Evolutionary conservation across 2,329 filamentous ascomycete genomes (phyloP).

Genomic region (Aquanectria penicillioides): DNA sequence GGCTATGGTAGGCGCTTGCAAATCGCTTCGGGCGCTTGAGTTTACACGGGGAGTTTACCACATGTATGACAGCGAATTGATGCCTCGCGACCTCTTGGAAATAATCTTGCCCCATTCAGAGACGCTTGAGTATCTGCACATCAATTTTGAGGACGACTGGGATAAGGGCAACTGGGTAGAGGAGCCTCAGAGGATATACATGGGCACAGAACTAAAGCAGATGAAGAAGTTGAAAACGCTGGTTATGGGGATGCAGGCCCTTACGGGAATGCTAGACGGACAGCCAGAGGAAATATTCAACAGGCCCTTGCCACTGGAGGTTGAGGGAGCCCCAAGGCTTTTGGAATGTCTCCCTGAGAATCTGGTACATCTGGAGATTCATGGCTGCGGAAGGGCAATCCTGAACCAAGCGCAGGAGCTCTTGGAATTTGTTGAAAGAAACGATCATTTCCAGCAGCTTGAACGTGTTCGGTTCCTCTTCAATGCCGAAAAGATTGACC

Average conservation of each 20-base stretch:
- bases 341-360: conserved; percentile 14
- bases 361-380: conserved; percentile 20
- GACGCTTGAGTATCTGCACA: conserved; percentile 20
- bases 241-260: neutral
- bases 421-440: neutral
- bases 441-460: neutral
- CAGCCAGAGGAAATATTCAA: neutral
- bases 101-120: conserved; percentile 7
- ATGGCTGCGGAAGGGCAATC: conserved; percentile 14
- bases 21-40: conserved; percentile 9
- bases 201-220: conserved; percentile 1
- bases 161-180: neutral
- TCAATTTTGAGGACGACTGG: conserved; percentile 18
- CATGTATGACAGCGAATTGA: conserved; percentile 6
- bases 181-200: neutral
- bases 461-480: conserved; percentile 11
- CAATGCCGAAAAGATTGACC: neutral
- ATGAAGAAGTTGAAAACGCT: conserved; percentile 2
- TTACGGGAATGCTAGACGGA: neutral
- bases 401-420: conserved; percentile 19
- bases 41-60: neutral
- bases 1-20: neutral
- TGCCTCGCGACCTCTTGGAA: conserved; percentile 15
- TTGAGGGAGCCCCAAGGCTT: neutral
- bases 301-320: neutral